These are phyloP conservation scores for Cladosporium sphaerospermum DNA, from an alignment of 2,329 filamentous ascomycete species.

Conservation along the genomic window DNA sequence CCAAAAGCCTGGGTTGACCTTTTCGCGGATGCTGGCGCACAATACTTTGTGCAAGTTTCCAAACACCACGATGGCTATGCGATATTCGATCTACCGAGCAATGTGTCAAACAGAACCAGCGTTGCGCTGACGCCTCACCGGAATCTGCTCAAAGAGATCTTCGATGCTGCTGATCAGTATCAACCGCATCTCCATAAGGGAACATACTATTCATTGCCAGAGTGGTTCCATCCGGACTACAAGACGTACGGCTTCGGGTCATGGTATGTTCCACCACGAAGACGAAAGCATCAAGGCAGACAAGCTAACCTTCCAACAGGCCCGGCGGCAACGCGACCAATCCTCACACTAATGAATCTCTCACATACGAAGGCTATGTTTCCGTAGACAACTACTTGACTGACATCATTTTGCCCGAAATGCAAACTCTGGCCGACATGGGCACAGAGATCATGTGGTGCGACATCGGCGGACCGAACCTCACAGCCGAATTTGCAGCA, in stretches of 20 bases:
- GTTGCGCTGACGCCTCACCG: slow-evolving; percentile 36
- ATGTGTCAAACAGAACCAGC: slow-evolving; percentile 37
- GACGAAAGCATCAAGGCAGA: neutral
- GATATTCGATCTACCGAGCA: slow-evolving; percentile 38
- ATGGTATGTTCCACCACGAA: slow-evolving; percentile 19
- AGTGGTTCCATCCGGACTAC: slow-evolving; percentile 44
- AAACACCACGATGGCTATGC: slow-evolving; percentile 46
- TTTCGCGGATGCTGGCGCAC: slow-evolving; percentile 47
- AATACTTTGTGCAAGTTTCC: slow-evolving; percentile 40
- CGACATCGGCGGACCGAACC: slow-evolving; percentile 41
- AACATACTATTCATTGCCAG: slow-evolving; percentile 41
- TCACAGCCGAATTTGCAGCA: slow-evolving; percentile 38
- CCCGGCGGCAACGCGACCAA: slow-evolving; percentile 40
- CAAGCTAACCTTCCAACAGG: slow-evolving; percentile 13
- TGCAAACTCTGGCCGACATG: slow-evolving; percentile 39
- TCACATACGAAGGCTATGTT: slow-evolving; percentile 41
- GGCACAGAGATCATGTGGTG: slow-evolving; percentile 45
- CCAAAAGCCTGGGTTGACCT: slow-evolving; percentile 51
- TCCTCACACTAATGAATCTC: slow-evolving; percentile 38
- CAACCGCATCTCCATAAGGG: slow-evolving; percentile 40
- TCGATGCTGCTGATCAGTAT: slow-evolving; percentile 37
- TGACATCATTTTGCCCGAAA: slow-evolving; percentile 40
- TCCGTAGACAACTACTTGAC: slow-evolving; percentile 36
- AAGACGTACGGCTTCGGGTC: slow-evolving; percentile 34
- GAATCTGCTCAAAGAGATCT: slow-evolving; percentile 38